A percentile compares a stretch with the other conserved stretches of the same genome.
phyloP scores from a whole-genome alignment of 345 rosid species.

The Hevea brasiliensis region DNA sequence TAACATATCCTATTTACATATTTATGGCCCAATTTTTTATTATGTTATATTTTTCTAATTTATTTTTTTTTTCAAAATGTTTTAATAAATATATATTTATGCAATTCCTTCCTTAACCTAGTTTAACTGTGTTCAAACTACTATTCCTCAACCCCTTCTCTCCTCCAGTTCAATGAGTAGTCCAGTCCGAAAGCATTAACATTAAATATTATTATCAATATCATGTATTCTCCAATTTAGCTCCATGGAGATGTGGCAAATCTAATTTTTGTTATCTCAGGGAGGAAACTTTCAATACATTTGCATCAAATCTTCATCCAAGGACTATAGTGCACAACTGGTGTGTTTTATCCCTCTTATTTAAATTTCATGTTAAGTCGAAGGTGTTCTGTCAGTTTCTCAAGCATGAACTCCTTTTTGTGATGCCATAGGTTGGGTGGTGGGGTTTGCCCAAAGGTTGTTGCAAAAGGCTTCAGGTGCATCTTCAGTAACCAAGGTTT shows the following conservation, averaged over 20 bases:
- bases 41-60: too few relatives aligned
- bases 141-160: too few relatives aligned
- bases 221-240: too few relatives aligned
- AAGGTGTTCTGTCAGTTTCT: background rate
- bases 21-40: too few relatives aligned
- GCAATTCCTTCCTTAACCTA: too few relatives aligned
- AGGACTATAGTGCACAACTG: conserved; percentile 83
- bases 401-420: background rate
- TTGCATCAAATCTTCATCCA: conserved; percentile 73
- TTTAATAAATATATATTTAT: too few relatives aligned
- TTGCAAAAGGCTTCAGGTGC: conserved; percentile 87
- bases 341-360: conserved; percentile 34
- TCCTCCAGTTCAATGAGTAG: too few relatives aligned
- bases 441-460: conserved; percentile 80
- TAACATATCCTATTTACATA: too few relatives aligned
- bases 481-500: conserved; percentile 83
- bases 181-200: background rate
- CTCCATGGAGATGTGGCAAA: conserved; percentile 3
- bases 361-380: conserved; percentile 9
- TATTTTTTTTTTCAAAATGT: too few relatives aligned
- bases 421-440: conserved; percentile 62
- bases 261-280: conserved; percentile 38
- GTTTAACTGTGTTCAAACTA: too few relatives aligned
- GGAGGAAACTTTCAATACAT: conserved; percentile 79
- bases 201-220: background rate